phyloP scores from a whole-genome alignment of 2,329 filamentous ascomycete species.

The Periconia digitata region DNA sequence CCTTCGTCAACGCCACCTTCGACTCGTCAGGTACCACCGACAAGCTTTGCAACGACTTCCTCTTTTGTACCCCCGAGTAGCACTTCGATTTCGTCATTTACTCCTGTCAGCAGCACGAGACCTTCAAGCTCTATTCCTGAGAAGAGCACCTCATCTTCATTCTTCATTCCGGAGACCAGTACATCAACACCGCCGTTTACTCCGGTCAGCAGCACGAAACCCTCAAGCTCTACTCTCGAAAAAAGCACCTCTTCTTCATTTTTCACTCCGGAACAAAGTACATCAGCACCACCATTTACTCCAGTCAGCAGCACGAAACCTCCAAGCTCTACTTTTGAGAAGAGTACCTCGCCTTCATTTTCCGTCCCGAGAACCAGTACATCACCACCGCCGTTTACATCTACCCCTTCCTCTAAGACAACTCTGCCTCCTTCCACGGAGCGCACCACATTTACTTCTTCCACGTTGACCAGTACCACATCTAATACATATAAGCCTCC shows the following conservation, averaged over 20 bases:
- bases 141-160: too few relatives aligned
- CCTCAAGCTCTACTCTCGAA: not conserved
- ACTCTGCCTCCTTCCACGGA: not conserved
- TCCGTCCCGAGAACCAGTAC: too few relatives aligned
- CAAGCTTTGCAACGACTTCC: too few relatives aligned
- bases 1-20: too few relatives aligned
- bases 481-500: not conserved
- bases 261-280: not conserved
- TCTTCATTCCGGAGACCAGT: too few relatives aligned
- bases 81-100: too few relatives aligned
- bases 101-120: too few relatives aligned
- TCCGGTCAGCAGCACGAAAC: too few relatives aligned
- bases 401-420: not conserved
- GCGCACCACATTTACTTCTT: not conserved
- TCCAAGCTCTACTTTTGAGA: not conserved
- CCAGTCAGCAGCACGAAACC: not conserved
- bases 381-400: not conserved
- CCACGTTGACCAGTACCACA: not conserved
- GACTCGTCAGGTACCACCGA: too few relatives aligned
- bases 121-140: too few relatives aligned
- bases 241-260: not conserved
- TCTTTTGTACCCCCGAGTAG: too few relatives aligned
- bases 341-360: not conserved
- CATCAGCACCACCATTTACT: not conserved
- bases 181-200: not conserved